phyloP scores from a whole-genome alignment of 1,284 basidiomycete species.

The Fomitopsis schrenkii region DNA sequence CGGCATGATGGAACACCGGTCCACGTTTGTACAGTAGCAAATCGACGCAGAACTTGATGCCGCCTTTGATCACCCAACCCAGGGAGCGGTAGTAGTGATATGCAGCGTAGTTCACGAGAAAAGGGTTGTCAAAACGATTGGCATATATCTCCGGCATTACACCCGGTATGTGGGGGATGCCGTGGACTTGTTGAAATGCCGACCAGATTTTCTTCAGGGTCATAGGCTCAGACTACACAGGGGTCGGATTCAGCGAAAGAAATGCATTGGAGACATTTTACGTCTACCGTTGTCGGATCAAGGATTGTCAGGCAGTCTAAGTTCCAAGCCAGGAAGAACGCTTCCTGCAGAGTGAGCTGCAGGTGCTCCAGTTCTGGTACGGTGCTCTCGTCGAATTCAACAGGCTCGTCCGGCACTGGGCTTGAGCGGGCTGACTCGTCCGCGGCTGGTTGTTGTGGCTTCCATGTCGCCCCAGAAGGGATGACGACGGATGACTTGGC shows the following conservation, averaged over 20 bases:
- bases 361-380: slow-evolving; percentile 84
- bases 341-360: slow-evolving; percentile 88
- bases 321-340: slow-evolving; percentile 87
- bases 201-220: slow-evolving; percentile 55
- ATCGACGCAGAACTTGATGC: slow-evolving; percentile 97
- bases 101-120: slow-evolving; percentile 85
- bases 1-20: slow-evolving; percentile 94
- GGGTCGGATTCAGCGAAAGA: slow-evolving; percentile 1
- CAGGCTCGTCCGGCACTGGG: slow-evolving; percentile 20
- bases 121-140: slow-evolving; percentile 82
- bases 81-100: slow-evolving; percentile 97
- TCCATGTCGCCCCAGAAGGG: slow-evolving; percentile 78
- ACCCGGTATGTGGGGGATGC: slow-evolving; percentile 25
- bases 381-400: slow-evolving; percentile 40
- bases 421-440: slow-evolving; percentile 4
- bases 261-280: neutral
- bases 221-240: slow-evolving; percentile 45
- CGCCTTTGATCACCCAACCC: slow-evolving; percentile 97
- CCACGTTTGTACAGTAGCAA: slow-evolving; percentile 93
- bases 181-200: slow-evolving; percentile 47
- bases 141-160: slow-evolving; percentile 22
- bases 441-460: slow-evolving; percentile 32
- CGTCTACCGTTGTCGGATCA: slow-evolving; percentile 55
- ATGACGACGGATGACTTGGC: slow-evolving; percentile 38
- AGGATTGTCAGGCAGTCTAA: slow-evolving; percentile 81